Base-by-base conservation (phyloP, 805 yeast species). In the Ogataea minuta region DNA sequence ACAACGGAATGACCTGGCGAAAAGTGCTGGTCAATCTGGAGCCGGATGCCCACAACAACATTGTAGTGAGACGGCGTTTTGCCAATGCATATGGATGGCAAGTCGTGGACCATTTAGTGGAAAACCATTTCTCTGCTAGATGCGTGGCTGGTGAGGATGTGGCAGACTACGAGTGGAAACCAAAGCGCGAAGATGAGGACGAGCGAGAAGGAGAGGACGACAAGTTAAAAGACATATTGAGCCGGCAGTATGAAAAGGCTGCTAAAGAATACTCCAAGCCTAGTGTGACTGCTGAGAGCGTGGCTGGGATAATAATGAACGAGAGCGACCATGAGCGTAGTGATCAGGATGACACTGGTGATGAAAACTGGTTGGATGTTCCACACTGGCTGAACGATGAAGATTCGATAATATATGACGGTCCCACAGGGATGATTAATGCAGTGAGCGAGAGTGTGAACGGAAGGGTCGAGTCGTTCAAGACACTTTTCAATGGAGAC, bases 61-160 rank as follows among this genome's bases (percentile, higher is more conserved):
- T 93, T 20, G 72, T 87, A 19, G 98, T 91, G 1, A 69, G 99
- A 46, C 71, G 99, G 49, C 66, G 86, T 45, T 93, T 86, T 67
- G 82, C 95, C 5, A 91, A 91, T 63, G 93, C 96, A 0, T 90
- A 83, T 63, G 99, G 99, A 2, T 88, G 96, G 93, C 87, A 85
- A 1, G 95, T 88, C 0, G 71, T 91, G n/a, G 83, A 81, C 30
- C 96, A 91, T 60, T 53, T 90, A 49, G 85, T 84, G 1, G 68
- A 74, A 11, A 74, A 76, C 39, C 93, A 85, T 64, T 85, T 85
- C 58, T 51, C 58, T 2, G 36, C 31, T 8, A 30, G 35, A 19
- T 45, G 55, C 4, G 41, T 47, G 16, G 46, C 44, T 10, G 62
- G 53, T 4, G 55, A 54, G 21, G 63, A 59, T 37, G 15, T 43